Evolutionary conservation across 352 stramenopile genomes (phyloP).

Genomic region (Detonula confervacea): DNA sequence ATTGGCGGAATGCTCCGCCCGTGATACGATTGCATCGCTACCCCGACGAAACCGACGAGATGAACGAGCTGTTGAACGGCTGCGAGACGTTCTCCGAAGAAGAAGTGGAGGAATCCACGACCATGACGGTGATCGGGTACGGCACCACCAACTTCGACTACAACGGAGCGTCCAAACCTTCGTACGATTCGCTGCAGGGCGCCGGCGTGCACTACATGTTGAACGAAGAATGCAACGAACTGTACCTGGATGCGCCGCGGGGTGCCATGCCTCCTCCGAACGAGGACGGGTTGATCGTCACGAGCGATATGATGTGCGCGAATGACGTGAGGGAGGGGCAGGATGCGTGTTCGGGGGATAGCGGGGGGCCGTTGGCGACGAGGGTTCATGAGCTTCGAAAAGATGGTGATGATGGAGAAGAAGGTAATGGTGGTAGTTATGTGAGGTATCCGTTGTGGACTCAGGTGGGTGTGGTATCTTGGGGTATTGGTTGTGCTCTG

Average conservation of each 20-base stretch:
- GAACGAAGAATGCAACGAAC: conserved; percentile 20
- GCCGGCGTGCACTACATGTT: conserved; percentile 29
- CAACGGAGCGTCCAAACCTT: background rate
- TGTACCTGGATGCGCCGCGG: conserved; percentile 16
- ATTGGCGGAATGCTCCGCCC: conserved; percentile 21
- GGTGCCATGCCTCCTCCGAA: no score
- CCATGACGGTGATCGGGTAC: conserved; percentile 29
- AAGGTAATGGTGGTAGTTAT: no score
- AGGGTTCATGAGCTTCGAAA: conserved; percentile 17
- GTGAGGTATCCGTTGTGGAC: no score
- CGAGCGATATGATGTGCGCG: conserved; percentile 65
- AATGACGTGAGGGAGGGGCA: conserved; percentile 29
- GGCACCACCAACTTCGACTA: background rate
- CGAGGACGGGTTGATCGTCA: conserved; percentile 8
- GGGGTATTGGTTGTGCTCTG: conserved; percentile 37
- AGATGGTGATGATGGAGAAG: no score
- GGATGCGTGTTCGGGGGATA: conserved; percentile 66
- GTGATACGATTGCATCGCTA: conserved; percentile 40
- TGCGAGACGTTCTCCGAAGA: background rate
- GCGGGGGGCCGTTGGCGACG: conserved; percentile 50
- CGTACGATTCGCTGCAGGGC: background rate
- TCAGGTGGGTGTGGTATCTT: conserved; percentile 41
- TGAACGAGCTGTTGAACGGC: background rate
- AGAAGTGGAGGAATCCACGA: conserved; percentile 4
- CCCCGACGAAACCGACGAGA: background rate